Evolutionary conservation across 1,139 yeast genomes (phyloP).

Genomic region (Zygosaccharomyces sapae): DNA sequence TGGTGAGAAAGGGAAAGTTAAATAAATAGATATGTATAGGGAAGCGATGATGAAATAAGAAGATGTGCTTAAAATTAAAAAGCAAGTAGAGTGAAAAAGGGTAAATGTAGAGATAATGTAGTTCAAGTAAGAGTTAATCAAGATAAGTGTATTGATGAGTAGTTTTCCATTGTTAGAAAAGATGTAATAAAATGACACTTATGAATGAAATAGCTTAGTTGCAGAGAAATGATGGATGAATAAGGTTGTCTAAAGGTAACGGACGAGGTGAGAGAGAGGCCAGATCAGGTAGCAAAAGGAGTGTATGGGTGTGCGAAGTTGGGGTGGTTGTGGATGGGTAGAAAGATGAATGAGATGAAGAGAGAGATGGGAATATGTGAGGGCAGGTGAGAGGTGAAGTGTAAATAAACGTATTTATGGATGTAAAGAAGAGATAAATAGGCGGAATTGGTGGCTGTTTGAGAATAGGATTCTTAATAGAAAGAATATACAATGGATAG

Average conservation of each 20-base stretch:
- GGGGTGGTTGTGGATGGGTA: background rate
- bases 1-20: background rate
- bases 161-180: no score
- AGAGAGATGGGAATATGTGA: background rate
- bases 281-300: background rate
- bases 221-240: no score
- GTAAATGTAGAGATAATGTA: background rate
- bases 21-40: background rate
- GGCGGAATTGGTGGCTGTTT: background rate
- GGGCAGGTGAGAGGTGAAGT: background rate
- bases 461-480: background rate
- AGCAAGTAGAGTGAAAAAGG: background rate
- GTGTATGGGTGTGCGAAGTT: background rate
- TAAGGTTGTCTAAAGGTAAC: no score
- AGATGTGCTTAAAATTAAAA: background rate
- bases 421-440: background rate
- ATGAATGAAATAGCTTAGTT: no score
- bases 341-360: background rate
- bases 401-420: background rate
- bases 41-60: background rate
- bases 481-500: background rate
- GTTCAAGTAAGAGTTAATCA: background rate
- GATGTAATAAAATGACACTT: no score
- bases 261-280: no score
- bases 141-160: background rate